Base-by-base conservation (phyloP, 169 alveolate species). In the Eimeria acervulina region DNA sequence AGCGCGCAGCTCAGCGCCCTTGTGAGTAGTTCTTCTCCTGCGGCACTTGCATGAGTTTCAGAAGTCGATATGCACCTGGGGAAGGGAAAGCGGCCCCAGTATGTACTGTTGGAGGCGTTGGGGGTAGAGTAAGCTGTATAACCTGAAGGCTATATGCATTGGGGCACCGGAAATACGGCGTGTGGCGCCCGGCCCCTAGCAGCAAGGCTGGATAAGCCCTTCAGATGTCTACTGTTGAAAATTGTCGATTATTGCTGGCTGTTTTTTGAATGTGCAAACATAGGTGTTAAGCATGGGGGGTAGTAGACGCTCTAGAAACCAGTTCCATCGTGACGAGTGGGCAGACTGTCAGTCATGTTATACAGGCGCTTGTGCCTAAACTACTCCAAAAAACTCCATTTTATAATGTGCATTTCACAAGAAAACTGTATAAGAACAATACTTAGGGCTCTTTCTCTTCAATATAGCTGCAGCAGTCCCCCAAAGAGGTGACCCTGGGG, bases 401-500 rank as follows among this genome's bases (percentile, higher is more conserved):
- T n/a, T 66, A 8, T 31, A 28, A 8, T n/a, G 23, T 0, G 42
- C 6, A 8, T 1, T 8, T 31, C 7, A 66, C 21, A 3, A 7
- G 1, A n/a, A 1, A n/a, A 7, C 31, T 66, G 7, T 66, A 23
- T 28, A 66, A 28, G 10, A 31, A 15, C 78, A 28, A 28, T 66
- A 15, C 21, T 12, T 66, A 8, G 13, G 42, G 44, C 78, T 28
- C 38, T 31, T n/a, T 28, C 6, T 23, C 78, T 6, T 31, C 12
- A 28, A 66, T 0, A 66, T 66, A 7, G 78, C 78, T 66, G 28
- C 21, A 66, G 78, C 19, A 31, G 78, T 15, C 38, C 44, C 38
- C 0, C 28, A 8, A 26, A 61, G 70, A 61, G 78, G 78, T 66
- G 78, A 66, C 78, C 78, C 78, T 66, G 78, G 78, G 74, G 78